A percentile compares a stretch with the other conserved stretches of the same genome.
Evolutionary conservation across 140 eudicot species (phyloP).

Genomic region (Ambrosia hybrid): DNA sequence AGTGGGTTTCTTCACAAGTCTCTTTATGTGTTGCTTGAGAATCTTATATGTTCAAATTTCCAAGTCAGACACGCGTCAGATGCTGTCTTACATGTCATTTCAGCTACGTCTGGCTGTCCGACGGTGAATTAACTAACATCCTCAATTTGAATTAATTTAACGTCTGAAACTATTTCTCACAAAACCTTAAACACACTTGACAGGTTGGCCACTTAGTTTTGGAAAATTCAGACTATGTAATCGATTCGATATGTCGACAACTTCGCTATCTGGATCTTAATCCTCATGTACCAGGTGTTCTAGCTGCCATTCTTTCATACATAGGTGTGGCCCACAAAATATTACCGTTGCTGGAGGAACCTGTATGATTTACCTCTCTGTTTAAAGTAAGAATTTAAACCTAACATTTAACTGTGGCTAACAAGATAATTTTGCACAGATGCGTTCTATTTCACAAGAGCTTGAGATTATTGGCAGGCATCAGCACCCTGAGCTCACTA

Average conservation of each 20-base stretch:
- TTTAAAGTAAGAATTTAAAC: constrained; percentile 4
- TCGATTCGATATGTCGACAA: constrained; percentile 83
- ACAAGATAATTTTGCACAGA: constrained; percentile 45
- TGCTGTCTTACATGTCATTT: constrained; percentile 73
- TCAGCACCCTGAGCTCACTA: constrained; percentile 80
- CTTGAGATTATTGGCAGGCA: constrained; percentile 98
- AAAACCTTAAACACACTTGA: constrained; percentile 12
- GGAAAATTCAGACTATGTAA: constrained; percentile 86
- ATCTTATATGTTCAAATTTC: constrained; percentile 77
- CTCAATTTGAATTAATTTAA: constrained; percentile 13
- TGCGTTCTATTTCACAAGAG: constrained; percentile 86
- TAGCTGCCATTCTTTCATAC: constrained; percentile 85
- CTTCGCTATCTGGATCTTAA: constrained; percentile 92
- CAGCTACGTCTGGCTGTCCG: constrained; percentile 71
- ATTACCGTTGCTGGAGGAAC: constrained; percentile 94
- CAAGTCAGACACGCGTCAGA: constrained; percentile 74
- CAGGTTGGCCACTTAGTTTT: constrained; percentile 97
- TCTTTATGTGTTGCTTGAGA: constrained; percentile 79
- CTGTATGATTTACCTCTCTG: constrained; percentile 48
- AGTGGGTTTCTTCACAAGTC: constrained; percentile 92
- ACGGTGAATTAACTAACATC: constrained; percentile 48
- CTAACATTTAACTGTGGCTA: constrained; percentile 15
- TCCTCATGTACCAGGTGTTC: constrained; percentile 88
- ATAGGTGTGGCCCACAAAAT: constrained; percentile 87
- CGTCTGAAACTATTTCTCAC: constrained; percentile 17